Conservation (phyloP, 108 stramenopile genomes). For the Asterionellopsis glacialis region DNA sequence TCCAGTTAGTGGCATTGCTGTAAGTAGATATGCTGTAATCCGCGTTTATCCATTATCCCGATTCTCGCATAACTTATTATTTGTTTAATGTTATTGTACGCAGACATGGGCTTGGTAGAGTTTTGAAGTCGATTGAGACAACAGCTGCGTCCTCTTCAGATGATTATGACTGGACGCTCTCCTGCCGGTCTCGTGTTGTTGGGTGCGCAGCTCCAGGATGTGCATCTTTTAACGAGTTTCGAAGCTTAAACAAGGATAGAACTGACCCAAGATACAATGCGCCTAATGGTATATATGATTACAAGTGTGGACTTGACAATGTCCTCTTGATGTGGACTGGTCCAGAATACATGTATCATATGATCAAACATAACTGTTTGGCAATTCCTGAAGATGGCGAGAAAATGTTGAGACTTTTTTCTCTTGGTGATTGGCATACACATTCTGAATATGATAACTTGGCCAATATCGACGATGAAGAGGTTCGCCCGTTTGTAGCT, state of each 20-base stretch:
- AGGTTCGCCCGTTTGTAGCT: slow-evolving; percentile 29
- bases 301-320: slow-evolving; percentile 43
- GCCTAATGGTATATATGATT: slow-evolving; percentile 28
- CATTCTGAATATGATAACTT: slow-evolving; percentile 25
- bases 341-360: slow-evolving; percentile 49
- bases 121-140: slow-evolving; percentile 2
- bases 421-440: slow-evolving; percentile 47
- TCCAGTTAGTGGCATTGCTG: slow-evolving; percentile 49
- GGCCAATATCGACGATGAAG: slow-evolving; percentile 34
- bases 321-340: slow-evolving; percentile 49
- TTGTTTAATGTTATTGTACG: neutral
- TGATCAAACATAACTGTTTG: slow-evolving; percentile 46
- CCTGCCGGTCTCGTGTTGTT: slow-evolving; percentile 37
- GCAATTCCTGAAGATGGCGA: slow-evolving; percentile 46
- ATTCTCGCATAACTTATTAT: slow-evolving; percentile 4
- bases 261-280: slow-evolving; percentile 34
- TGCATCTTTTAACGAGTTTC: slow-evolving; percentile 35
- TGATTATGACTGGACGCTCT: slow-evolving; percentile 58
- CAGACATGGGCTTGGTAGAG: slow-evolving; percentile 27
- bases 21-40: slow-evolving; percentile 14
- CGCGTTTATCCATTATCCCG: too few relatives aligned
- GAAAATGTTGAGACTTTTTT: slow-evolving; percentile 35
- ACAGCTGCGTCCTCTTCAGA: slow-evolving; percentile 19
- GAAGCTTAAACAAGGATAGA: slow-evolving; percentile 33
- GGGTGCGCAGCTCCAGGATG: slow-evolving; percentile 34